Percentiles rank a stretch among this genome's conserved stretches.
These are phyloP conservation scores for Plantago coronopus DNA, from an alignment of 305 asterid genomes.

Conservation along the genomic window DNA sequence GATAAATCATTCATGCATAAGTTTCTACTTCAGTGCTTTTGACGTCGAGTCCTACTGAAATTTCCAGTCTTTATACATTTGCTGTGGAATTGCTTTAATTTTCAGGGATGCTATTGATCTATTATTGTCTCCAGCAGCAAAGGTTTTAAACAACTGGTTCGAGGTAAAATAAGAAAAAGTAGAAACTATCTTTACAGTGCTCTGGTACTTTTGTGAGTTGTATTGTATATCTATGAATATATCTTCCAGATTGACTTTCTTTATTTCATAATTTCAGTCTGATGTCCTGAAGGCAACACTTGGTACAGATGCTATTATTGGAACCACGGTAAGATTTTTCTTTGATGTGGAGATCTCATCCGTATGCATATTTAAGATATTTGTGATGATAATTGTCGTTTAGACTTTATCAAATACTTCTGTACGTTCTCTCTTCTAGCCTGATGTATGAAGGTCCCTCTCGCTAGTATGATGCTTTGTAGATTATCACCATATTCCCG, in stretches of 20 bases:
- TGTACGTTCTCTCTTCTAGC: not conserved
- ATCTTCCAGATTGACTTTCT: constrained; percentile 6
- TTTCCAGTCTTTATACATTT: not conserved
- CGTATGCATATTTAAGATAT: too few relatives aligned
- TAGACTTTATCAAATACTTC: too few relatives aligned
- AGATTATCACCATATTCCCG: too few relatives aligned
- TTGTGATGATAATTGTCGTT: too few relatives aligned
- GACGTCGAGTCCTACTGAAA: constrained; percentile 11
- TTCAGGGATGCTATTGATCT: constrained; percentile 90
- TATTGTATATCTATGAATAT: not conserved
- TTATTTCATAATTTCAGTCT: constrained; percentile 37
- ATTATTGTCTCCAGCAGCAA: constrained; percentile 81
- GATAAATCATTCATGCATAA: not conserved
- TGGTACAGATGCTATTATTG: constrained; percentile 87
- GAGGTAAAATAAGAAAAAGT: constrained; percentile 50
- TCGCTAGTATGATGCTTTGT: too few relatives aligned
- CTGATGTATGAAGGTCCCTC: too few relatives aligned
- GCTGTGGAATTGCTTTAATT: constrained; percentile 22
- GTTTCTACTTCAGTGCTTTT: constrained; percentile 9
- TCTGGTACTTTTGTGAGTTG: constrained; percentile 1
- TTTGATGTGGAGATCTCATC: constrained; percentile 14
- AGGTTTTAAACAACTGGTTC: constrained; percentile 89
- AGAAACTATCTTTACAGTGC: not conserved
- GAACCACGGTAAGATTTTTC: constrained; percentile 55
- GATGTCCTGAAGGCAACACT: constrained; percentile 94